Conservation (phyloP, 148 eudicot species). For the Rhododendron vialii region DNA sequence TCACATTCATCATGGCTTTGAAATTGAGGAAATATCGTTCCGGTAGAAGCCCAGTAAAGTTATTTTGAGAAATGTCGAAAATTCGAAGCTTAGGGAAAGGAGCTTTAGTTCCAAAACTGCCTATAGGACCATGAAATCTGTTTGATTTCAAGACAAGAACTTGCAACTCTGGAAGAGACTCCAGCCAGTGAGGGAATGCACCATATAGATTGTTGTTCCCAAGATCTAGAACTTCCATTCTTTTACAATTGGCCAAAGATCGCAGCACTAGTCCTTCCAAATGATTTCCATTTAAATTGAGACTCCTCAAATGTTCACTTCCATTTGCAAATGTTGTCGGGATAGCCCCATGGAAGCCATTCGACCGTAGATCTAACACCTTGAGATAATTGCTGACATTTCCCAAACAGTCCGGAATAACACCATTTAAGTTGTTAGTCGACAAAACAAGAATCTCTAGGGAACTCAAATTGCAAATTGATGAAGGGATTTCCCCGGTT, state of each 20-base stretch:
- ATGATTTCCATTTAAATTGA: slow-evolving; percentile 19
- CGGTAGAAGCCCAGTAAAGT: slow-evolving; percentile 24
- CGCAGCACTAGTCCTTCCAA: slow-evolving; percentile 31
- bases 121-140: slow-evolving; percentile 25
- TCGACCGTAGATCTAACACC: too few relatives aligned
- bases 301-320: too few relatives aligned
- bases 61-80: slow-evolving; percentile 43
- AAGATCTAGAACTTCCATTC: slow-evolving; percentile 32
- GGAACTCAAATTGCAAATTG: too few relatives aligned
- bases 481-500: too few relatives aligned
- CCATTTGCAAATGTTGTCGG: too few relatives aligned
- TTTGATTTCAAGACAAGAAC: slow-evolving; percentile 37
- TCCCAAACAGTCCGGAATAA: too few relatives aligned
- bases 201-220: slow-evolving; percentile 32
- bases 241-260: slow-evolving; percentile 24
- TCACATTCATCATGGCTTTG: slow-evolving; percentile 3
- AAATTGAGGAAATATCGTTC: slow-evolving; percentile 1
- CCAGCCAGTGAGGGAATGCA: slow-evolving; percentile 30
- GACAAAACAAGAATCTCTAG: too few relatives aligned
- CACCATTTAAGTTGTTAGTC: too few relatives aligned
- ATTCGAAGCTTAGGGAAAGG: slow-evolving; percentile 41
- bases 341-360: too few relatives aligned
- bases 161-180: slow-evolving; percentile 17
- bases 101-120: background rate
- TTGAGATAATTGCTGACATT: too few relatives aligned